Conservation (phyloP, 768 basidiomycete species). For the Trametes cinnabarina region DNA sequence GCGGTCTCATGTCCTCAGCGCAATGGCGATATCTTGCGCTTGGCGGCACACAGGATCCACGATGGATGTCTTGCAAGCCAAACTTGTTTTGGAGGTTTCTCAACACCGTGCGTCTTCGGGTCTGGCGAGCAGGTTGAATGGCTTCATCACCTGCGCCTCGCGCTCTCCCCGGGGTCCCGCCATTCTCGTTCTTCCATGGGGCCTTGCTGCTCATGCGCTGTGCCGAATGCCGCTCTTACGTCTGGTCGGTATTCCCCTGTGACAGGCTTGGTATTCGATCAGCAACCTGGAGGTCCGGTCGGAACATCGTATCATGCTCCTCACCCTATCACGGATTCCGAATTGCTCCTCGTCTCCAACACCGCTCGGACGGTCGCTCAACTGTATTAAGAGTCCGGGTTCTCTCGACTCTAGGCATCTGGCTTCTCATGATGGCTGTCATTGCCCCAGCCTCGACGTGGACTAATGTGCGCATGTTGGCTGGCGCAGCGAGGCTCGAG, state of each 20-base stretch:
- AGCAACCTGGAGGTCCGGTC: not conserved
- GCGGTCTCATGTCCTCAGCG: no score
- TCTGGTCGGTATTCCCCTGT: not conserved
- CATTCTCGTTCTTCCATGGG: not conserved
- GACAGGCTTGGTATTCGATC: conserved; percentile 7
- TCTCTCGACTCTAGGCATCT: no score
- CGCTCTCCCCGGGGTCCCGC: conserved; percentile 5
- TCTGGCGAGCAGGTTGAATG: no score
- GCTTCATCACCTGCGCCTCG: not conserved
- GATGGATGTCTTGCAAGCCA: no score
- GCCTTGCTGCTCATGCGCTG: not conserved
- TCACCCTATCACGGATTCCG: not conserved
- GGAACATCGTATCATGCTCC: not conserved
- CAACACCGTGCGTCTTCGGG: no score
- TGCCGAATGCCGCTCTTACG: not conserved
- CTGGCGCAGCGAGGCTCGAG: not conserved
- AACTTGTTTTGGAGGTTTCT: no score
- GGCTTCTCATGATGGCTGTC: not conserved
- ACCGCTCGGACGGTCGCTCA: not conserved
- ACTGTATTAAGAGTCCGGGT: not conserved
- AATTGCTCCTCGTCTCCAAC: not conserved
- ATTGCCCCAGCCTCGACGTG: not conserved
- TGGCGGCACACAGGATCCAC: no score
- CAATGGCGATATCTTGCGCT: no score
- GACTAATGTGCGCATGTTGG: not conserved